Percentiles rank a stretch among this genome's conserved stretches.
Conservation (phyloP, 2,329 filamentous ascomycete genomes). For the Pestalotiopsis sp. region DNA sequence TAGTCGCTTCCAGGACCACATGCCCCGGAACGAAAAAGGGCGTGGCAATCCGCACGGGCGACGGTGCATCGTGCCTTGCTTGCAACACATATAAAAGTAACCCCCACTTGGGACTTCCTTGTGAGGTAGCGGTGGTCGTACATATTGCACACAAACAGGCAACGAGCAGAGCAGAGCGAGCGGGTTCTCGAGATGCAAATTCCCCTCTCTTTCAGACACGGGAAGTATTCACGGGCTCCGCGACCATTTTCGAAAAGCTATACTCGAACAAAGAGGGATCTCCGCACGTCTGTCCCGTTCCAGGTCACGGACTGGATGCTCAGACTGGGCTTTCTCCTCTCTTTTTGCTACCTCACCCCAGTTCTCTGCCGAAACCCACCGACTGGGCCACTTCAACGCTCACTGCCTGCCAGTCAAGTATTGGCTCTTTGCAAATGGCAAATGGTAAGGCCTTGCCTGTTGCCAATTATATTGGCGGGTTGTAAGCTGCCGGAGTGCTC, state of each 20-base stretch:
- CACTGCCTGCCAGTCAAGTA: neutral
- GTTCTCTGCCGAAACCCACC: slow-evolving; percentile 1
- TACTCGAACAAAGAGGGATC: slow-evolving; percentile 5
- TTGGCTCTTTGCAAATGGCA: neutral
- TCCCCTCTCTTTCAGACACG: neutral
- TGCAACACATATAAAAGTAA: neutral
- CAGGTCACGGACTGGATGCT: slow-evolving; percentile 2
- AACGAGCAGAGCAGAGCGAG: neutral
- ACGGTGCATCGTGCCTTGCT: neutral
- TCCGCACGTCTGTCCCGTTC: slow-evolving; percentile 2
- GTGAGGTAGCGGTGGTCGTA: neutral
- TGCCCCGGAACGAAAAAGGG: neutral
- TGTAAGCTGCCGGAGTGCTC: slow-evolving; percentile 1
- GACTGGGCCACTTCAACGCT: no score
- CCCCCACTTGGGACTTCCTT: neutral
- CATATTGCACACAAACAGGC: neutral
- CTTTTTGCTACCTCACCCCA: neutral
- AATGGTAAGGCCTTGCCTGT: neutral
- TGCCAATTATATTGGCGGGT: neutral
- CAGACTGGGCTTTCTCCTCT: neutral
- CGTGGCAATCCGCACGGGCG: neutral
- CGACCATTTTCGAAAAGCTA: slow-evolving; percentile 5
- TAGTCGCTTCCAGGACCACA: neutral
- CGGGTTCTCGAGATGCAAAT: neutral
- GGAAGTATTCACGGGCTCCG: neutral